Evolutionary conservation across 805 yeast species (phyloP).

Genomic region (Candida taoyuanica): DNA sequence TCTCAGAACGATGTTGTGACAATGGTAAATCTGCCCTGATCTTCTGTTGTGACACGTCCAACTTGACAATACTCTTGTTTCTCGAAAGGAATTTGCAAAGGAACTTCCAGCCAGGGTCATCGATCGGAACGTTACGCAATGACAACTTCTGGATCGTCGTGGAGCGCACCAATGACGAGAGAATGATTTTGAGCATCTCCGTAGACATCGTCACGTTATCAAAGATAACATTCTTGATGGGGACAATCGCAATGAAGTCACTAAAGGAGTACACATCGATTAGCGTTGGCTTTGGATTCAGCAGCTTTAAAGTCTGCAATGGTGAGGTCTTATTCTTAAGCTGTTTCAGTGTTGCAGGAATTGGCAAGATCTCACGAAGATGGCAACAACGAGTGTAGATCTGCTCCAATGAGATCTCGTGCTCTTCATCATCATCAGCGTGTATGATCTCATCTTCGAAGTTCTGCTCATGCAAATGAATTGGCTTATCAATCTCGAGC

Average conservation of each 20-base stretch:
- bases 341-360: slow-evolving; percentile 82
- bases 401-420: slow-evolving; percentile 44
- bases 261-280: slow-evolving; percentile 85
- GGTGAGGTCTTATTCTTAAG: slow-evolving; percentile 75
- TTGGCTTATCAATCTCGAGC: slow-evolving; percentile 66
- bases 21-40: slow-evolving; percentile 32
- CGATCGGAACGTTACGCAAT: slow-evolving; percentile 71
- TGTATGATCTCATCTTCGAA: slow-evolving; percentile 34
- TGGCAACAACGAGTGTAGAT: slow-evolving; percentile 93
- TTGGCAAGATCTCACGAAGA: slow-evolving; percentile 84
- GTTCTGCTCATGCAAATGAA: slow-evolving; percentile 55
- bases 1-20: slow-evolving; percentile 53
- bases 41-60: slow-evolving; percentile 68
- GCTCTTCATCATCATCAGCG: slow-evolving; percentile 11
- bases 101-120: slow-evolving; percentile 69
- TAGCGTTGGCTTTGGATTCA: slow-evolving; percentile 87
- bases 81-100: slow-evolving; percentile 71
- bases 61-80: slow-evolving; percentile 49
- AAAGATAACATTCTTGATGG: slow-evolving; percentile 66
- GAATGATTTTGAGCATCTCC: slow-evolving; percentile 72
- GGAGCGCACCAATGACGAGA: slow-evolving; percentile 65
- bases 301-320: slow-evolving; percentile 60
- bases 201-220: slow-evolving; percentile 74
- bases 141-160: slow-evolving; percentile 66
- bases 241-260: slow-evolving; percentile 83